A percentile compares a stretch with the other conserved stretches of the same genome.
These are phyloP conservation scores for Leucosporidium scottii DNA, from an alignment of 768 basidiomycete genomes.

Conservation along the genomic window DNA sequence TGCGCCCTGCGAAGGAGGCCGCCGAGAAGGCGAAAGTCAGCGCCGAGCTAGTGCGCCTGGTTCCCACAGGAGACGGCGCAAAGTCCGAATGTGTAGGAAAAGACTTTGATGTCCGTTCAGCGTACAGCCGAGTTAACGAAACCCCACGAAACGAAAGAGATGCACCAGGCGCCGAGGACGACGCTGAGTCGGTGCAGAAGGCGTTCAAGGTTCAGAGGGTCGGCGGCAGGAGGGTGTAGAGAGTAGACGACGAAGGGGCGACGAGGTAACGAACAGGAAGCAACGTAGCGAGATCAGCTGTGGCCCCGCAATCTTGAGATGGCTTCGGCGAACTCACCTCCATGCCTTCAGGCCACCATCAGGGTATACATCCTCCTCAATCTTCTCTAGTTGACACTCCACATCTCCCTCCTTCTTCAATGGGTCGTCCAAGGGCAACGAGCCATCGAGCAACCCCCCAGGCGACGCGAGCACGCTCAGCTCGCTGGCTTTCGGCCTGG, in stretches of 20 bases:
- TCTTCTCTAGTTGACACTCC: not conserved
- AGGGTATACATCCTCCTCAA: not conserved
- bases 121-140: slow-evolving; percentile 27
- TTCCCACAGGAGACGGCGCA: no score
- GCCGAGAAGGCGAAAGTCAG: slow-evolving; percentile 3
- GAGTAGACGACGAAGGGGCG: no score
- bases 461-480: not conserved
- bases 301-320: not conserved
- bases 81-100: no score
- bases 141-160: slow-evolving; percentile 28
- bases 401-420: not conserved
- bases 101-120: slow-evolving; percentile 31
- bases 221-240: no score
- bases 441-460: not conserved
- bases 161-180: slow-evolving; percentile 30
- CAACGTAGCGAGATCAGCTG: no score
- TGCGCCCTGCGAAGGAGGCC: not conserved
- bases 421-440: not conserved
- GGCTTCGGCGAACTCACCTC: slow-evolving; percentile 5
- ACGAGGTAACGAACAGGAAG: no score
- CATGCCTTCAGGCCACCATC: slow-evolving; percentile 21
- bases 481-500: not conserved
- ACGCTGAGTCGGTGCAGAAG: slow-evolving; percentile 7
- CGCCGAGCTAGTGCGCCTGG: no score
- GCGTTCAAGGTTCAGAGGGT: no score